Base-by-base conservation (phyloP, 2,329 filamentous ascomycete genomes). In the Calonectria naviculata region DNA sequence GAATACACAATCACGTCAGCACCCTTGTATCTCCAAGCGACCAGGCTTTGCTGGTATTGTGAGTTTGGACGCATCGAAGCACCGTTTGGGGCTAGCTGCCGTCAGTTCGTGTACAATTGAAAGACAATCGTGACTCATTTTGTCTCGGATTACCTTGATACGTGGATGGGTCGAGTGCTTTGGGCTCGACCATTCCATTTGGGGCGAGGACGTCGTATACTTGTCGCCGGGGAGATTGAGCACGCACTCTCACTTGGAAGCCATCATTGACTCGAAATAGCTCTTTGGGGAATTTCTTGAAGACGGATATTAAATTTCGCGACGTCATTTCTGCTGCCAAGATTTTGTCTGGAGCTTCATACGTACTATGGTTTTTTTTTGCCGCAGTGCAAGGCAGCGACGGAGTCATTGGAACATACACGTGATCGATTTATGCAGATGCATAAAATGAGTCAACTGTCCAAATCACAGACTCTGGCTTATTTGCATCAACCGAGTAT, bases 1-100 rank as follows among this genome's bases (percentile, higher is more conserved):
- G 67, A 29, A 41, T 74, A 77, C 1, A 78, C 62, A 3, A 70
- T 36, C 0, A 76, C 67, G 38, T 74, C 69, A 5, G 49, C 8
- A 4, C 74, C 74, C 24, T 42, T 62, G 54, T 73, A 76, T 12
- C 65, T 46, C n/a, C 54, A 29, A n/a, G 68, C 54, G 7, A 77
- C 68, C 1, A 77, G 67, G 3, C 42, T 63, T 19, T 75, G 74
- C 29, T 77, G 76, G 24, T 77, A 75, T 19, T 49, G 70, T 3
- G 74, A 75, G 31, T 71, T 69, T 1, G 74, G 73, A 19, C 73
- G 65, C 73, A 78, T 68, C 2, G 74, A 77, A 19, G 73, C 75
- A 12, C 76, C 76, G 47, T 78, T 78, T 5, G 76, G 76, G 4
- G 75, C 76, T 77, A 13, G 9, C 9, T 26, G 2, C 9, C 15